Evolutionary conservation across 2,329 filamentous ascomycete genomes (phyloP).

Genomic region (Ceratocystis cacaofunesta): DNA sequence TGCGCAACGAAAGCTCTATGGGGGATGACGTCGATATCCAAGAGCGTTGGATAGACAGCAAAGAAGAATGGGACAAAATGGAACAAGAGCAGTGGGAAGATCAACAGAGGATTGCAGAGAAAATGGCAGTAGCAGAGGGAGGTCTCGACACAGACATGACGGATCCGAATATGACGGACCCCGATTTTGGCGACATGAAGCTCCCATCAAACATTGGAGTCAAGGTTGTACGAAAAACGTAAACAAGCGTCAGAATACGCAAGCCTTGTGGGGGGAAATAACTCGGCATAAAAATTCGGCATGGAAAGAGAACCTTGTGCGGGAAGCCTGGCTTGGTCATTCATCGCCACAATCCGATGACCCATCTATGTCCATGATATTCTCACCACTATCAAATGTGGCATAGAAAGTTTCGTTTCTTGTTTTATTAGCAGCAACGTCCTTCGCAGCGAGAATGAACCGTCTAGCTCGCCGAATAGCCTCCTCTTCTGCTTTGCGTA

Average conservation of each 20-base stretch:
- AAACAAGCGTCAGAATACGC: slow-evolving; percentile 23
- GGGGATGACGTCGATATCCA: slow-evolving; percentile 84
- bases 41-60: slow-evolving; percentile 86
- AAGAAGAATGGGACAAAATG: slow-evolving; percentile 70
- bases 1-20: slow-evolving; percentile 58
- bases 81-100: slow-evolving; percentile 64
- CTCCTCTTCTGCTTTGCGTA: slow-evolving; percentile 81
- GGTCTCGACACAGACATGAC: slow-evolving; percentile 20
- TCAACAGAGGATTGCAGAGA: slow-evolving; percentile 41
- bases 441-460: slow-evolving; percentile 53
- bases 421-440: slow-evolving; percentile 24
- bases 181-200: slow-evolving; percentile 38
- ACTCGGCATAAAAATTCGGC: not conserved
- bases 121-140: slow-evolving; percentile 20
- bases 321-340: not conserved
- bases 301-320: not conserved
- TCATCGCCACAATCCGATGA: slow-evolving; percentile 24
- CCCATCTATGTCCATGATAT: slow-evolving; percentile 17
- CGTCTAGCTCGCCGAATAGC: slow-evolving; percentile 63
- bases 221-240: slow-evolving; percentile 54
- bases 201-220: slow-evolving; percentile 48
- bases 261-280: not conserved
- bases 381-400: slow-evolving; percentile 12
- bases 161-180: slow-evolving; percentile 24
- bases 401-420: slow-evolving; percentile 18